phyloP scores from a whole-genome alignment of 345 rosid genomes.

The Linum tenue region DNA sequence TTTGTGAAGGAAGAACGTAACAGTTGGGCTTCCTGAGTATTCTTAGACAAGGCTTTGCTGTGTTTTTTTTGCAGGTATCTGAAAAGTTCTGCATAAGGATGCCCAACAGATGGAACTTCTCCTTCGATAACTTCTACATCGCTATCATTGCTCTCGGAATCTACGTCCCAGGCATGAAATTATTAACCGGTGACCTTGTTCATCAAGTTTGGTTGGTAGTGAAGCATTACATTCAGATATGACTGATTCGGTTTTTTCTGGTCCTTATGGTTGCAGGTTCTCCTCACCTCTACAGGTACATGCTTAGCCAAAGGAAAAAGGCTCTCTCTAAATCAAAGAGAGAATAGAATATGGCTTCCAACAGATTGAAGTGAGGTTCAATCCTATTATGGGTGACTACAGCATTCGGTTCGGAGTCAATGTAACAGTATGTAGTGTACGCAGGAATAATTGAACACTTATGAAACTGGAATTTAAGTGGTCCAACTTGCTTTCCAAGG shows the following conservation, averaged over 20 bases:
- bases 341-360: slow-evolving; percentile 29
- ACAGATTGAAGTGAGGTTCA: no score
- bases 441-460: no score
- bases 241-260: neutral
- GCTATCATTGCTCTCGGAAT: slow-evolving; percentile 56
- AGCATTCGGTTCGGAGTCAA: no score
- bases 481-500: no score
- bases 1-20: no score
- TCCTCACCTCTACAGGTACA: slow-evolving; percentile 78
- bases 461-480: no score
- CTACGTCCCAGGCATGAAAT: slow-evolving; percentile 72
- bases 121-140: slow-evolving; percentile 59
- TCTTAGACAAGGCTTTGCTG: neutral
- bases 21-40: neutral
- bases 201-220: neutral
- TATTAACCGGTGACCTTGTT: neutral
- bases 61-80: slow-evolving; percentile 40
- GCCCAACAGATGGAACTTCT: slow-evolving; percentile 90
- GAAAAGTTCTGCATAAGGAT: slow-evolving; percentile 65
- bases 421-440: no score
- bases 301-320: slow-evolving; percentile 85
- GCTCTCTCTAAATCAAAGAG: slow-evolving; percentile 77
- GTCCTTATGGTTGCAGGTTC: slow-evolving; percentile 46
- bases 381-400: no score
- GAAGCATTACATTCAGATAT: neutral